phyloP scores from a whole-genome alignment of 441 rosid species.

The Brassica balearica region DNA sequence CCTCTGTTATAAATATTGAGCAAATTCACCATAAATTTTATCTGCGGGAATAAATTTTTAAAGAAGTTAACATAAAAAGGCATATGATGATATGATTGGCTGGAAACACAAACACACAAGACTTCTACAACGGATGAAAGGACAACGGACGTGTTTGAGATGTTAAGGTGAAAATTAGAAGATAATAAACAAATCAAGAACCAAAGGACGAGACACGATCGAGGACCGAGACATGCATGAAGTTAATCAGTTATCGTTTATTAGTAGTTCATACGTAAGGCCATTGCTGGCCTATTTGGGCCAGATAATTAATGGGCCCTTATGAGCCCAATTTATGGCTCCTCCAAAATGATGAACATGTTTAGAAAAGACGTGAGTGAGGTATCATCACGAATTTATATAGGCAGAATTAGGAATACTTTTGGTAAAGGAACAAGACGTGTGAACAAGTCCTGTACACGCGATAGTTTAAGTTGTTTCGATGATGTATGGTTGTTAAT shows the following conservation, averaged over 20 bases:
- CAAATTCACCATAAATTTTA: no score
- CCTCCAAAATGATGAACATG: conserved; percentile 5
- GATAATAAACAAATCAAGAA: neutral
- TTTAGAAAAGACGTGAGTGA: neutral
- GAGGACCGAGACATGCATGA: no score
- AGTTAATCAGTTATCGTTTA: neutral
- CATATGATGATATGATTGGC: no score
- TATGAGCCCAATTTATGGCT: neutral
- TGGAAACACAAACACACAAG: neutral
- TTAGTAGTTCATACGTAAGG: neutral
- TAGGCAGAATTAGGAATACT: conserved; percentile 34
- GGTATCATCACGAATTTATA: conserved; percentile 19
- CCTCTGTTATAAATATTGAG: no score
- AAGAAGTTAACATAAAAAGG: no score
- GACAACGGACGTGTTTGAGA: neutral
- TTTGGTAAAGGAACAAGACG: conserved; percentile 24
- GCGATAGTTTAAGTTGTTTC: neutral
- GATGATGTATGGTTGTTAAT: neutral
- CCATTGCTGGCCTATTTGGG: neutral
- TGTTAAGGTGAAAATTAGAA: neutral
- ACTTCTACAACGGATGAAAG: neutral
- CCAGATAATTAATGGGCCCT: neutral
- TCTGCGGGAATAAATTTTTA: no score
- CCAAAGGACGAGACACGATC: neutral
- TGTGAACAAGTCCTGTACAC: conserved; percentile 17